These are phyloP conservation scores for Apiotrichum porosum DNA, from an alignment of 1,284 basidiomycete genomes.

Conservation along the genomic window DNA sequence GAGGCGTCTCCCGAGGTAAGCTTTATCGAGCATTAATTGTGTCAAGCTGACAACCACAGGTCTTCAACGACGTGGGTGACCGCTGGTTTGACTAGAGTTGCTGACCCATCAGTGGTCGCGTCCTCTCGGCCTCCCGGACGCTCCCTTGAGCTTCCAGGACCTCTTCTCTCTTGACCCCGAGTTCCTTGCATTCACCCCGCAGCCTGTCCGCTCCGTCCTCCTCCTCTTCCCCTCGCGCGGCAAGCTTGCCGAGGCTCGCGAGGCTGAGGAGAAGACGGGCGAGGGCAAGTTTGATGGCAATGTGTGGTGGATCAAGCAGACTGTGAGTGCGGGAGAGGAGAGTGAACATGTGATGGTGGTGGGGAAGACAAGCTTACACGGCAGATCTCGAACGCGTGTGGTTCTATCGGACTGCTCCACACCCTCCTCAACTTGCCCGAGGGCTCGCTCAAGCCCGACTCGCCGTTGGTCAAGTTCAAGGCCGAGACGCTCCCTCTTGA, in stretches of 20 bases:
- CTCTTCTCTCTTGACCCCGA: slow-evolving; percentile 76
- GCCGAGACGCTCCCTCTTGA: slow-evolving; percentile 27
- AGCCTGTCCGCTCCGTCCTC: slow-evolving; percentile 72
- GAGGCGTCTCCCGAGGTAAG: slow-evolving; percentile 70
- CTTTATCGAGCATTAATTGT: background rate
- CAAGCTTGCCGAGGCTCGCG: slow-evolving; percentile 53
- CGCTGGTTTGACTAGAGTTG: too few relatives aligned
- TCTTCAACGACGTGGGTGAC: slow-evolving; percentile 45
- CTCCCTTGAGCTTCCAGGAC: slow-evolving; percentile 65
- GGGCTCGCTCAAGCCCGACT: slow-evolving; percentile 23
- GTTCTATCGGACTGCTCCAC: slow-evolving; percentile 81
- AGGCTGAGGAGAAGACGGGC: slow-evolving; percentile 49
- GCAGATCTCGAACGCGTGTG: slow-evolving; percentile 81
- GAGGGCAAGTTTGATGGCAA: slow-evolving; percentile 31
- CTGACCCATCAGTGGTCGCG: slow-evolving; percentile 62
- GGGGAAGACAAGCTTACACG: too few relatives aligned
- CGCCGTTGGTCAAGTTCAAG: slow-evolving; percentile 40
- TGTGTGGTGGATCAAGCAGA: slow-evolving; percentile 52
- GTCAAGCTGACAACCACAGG: slow-evolving; percentile 21
- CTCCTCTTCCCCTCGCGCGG: slow-evolving; percentile 72
- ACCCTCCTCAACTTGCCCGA: slow-evolving; percentile 51
- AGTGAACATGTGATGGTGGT: background rate
- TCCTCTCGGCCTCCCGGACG: slow-evolving; percentile 62
- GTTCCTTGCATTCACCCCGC: slow-evolving; percentile 63
- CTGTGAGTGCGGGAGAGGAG: slow-evolving; percentile 31